These are phyloP conservation scores for Boletus rubescentipes DNA, from an alignment of 768 basidiomycete genomes.

Conservation along the genomic window DNA sequence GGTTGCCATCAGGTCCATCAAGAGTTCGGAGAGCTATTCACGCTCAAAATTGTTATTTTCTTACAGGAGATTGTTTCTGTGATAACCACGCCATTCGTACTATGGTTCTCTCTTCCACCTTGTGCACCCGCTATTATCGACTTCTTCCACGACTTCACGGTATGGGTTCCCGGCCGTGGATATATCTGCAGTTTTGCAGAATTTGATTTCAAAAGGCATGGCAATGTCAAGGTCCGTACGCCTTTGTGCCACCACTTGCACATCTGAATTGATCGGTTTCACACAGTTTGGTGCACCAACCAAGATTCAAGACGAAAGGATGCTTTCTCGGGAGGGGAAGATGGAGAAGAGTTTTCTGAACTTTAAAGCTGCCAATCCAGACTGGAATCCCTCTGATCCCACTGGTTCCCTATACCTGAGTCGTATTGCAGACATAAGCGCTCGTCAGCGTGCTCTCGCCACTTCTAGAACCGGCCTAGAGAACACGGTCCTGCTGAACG, in stretches of 20 bases:
- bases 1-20: constrained; percentile 67
- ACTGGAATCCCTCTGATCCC: constrained; percentile 92
- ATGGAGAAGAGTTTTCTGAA: constrained; percentile 99
- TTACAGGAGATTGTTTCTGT: constrained; percentile 88
- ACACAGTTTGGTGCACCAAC: constrained; percentile 83
- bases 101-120: constrained; percentile 88
- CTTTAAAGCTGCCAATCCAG: constrained; percentile 95
- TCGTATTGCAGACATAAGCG: constrained; percentile 72
- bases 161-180: constrained; percentile 94
- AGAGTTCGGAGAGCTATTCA: constrained; percentile 89
- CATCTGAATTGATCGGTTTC: not conserved
- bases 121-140: constrained; percentile 93
- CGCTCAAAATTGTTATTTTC: constrained; percentile 90
- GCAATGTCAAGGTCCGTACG: constrained; percentile 75
- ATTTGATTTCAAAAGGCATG: constrained; percentile 95
- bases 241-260: not conserved
- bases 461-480: constrained; percentile 29
- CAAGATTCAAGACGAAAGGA: constrained; percentile 62
- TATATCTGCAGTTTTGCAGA: constrained; percentile 98
- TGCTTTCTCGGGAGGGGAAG: constrained; percentile 90
- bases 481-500: constrained; percentile 31
- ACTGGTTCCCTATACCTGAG: constrained; percentile 88
- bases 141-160: constrained; percentile 97
- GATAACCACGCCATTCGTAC: constrained; percentile 88
- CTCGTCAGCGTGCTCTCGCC: constrained; percentile 37